phyloP scores from a whole-genome alignment of 2,329 filamentous ascomycete species.

The Exophiala bonariae region DNA sequence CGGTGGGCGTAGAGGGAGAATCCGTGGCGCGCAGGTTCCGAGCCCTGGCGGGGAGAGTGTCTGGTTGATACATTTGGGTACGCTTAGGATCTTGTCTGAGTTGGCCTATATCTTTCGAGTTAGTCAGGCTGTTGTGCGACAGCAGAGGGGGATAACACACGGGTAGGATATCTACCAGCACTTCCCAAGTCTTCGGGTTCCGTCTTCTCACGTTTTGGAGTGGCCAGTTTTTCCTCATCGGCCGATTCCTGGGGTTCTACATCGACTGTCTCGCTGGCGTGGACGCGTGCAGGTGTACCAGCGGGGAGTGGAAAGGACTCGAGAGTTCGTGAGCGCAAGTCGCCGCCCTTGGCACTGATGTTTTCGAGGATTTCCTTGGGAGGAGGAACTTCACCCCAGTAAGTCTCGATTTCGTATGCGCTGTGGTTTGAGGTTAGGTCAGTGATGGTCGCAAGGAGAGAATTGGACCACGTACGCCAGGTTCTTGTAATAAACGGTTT shows the following conservation, averaged over 20 bases:
- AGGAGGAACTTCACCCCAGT: slow-evolving; percentile 78
- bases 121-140: neutral
- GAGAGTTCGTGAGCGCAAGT: slow-evolving; percentile 73
- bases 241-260: neutral
- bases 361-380: slow-evolving; percentile 86
- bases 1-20: slow-evolving; percentile 28
- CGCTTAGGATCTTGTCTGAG: slow-evolving; percentile 82
- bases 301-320: slow-evolving; percentile 67
- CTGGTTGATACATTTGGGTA: slow-evolving; percentile 80
- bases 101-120: slow-evolving; percentile 13
- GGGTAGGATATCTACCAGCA: slow-evolving; percentile 35
- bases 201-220: slow-evolving; percentile 53
- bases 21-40: slow-evolving; percentile 56
- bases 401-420: slow-evolving; percentile 78
- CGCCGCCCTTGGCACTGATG: slow-evolving; percentile 74
- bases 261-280: neutral
- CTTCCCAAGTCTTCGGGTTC: slow-evolving; percentile 51
- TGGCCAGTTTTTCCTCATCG: slow-evolving; percentile 41
- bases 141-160: slow-evolving; percentile 10
- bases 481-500: slow-evolving; percentile 87
- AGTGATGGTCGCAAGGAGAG: neutral
- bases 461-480: slow-evolving; percentile 56
- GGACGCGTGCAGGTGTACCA: slow-evolving; percentile 32
- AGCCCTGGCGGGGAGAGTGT: slow-evolving; percentile 65
- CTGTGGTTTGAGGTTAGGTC: slow-evolving; percentile 29